Conservation (phyloP, 164 flowering plant species). For the Berberis vulgaris region DNA sequence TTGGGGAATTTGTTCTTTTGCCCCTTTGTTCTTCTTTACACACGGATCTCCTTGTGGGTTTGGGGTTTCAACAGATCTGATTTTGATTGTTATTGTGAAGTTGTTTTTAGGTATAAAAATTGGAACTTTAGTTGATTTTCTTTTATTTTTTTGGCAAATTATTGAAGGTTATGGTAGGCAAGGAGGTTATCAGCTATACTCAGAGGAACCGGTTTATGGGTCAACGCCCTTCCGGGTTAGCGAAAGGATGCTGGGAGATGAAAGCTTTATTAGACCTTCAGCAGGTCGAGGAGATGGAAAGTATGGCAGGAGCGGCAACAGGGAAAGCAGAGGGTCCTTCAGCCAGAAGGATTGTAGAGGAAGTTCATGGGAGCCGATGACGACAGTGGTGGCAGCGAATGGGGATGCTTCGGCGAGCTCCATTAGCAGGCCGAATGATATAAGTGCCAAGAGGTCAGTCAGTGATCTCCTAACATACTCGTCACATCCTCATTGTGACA, state of each 20-base stretch:
- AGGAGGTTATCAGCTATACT: conserved; percentile 28
- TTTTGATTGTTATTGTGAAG: not conserved
- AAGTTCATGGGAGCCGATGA: conserved; percentile 27
- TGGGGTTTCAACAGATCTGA: not conserved
- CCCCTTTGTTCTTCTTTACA: no score
- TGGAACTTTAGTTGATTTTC: conserved; percentile 10
- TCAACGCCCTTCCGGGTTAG: conserved; percentile 36
- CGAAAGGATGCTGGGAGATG: conserved; percentile 57
- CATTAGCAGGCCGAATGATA: conserved; percentile 24
- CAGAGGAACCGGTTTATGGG: conserved; percentile 55
- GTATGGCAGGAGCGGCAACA: conserved; percentile 15
- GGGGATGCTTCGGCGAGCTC: conserved; percentile 24
- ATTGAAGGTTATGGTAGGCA: conserved; percentile 83
- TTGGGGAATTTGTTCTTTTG: no score
- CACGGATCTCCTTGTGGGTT: no score
- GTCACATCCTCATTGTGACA: conserved; percentile 37
- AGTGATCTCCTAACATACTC: conserved; percentile 30
- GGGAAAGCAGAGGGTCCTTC: conserved; percentile 18
- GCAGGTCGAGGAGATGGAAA: conserved; percentile 38
- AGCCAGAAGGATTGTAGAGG: conserved; percentile 12
- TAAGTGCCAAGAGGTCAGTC: conserved; percentile 42
- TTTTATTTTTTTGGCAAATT: not conserved
- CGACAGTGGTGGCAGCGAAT: no score
- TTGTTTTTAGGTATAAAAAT: conserved; percentile 4
- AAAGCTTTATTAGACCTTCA: conserved; percentile 24